A percentile compares a stretch with the other conserved stretches of the same genome.
These are phyloP conservation scores for Aspergillus japonicus DNA, from an alignment of 2,329 filamentous ascomycete species.

Conservation along the genomic window DNA sequence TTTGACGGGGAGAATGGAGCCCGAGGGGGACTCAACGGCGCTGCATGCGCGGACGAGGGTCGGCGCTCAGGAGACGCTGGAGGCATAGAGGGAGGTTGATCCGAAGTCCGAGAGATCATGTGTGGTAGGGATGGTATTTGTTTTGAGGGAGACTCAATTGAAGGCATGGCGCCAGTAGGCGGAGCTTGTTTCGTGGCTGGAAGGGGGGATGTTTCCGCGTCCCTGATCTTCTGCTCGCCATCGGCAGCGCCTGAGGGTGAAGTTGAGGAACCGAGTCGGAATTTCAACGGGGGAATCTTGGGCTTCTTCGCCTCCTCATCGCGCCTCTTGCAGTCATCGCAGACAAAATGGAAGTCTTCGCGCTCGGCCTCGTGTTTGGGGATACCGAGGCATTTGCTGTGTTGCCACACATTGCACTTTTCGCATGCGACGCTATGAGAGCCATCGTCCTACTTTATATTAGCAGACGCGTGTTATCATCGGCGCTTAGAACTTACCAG, in stretches of 20 bases:
- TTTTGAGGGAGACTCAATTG: slow-evolving; percentile 24
- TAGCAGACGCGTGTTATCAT: slow-evolving; percentile 14
- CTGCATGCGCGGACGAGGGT: slow-evolving; percentile 24
- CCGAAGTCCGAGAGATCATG: slow-evolving; percentile 14
- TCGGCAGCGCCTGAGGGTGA: slow-evolving; percentile 24
- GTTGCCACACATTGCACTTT: slow-evolving; percentile 92
- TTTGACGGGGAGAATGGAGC: slow-evolving; percentile 36
- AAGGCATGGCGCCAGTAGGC: slow-evolving; percentile 17
- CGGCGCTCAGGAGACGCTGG: slow-evolving; percentile 33
- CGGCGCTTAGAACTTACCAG: slow-evolving; percentile 44
- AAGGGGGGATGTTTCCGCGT: slow-evolving; percentile 16
- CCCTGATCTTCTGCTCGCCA: slow-evolving; percentile 21
- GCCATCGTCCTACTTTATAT: slow-evolving; percentile 69
- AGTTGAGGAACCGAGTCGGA: slow-evolving; percentile 54
- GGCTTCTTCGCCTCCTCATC: slow-evolving; percentile 61
- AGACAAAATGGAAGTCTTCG: slow-evolving; percentile 85
- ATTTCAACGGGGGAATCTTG: slow-evolving; percentile 62
- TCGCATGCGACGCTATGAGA: slow-evolving; percentile 93
- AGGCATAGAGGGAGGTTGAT: slow-evolving; percentile 17
- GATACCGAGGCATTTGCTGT: slow-evolving; percentile 87
- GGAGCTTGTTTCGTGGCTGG: slow-evolving; percentile 29
- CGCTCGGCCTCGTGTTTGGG: slow-evolving; percentile 74
- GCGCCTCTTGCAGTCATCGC: slow-evolving; percentile 70
- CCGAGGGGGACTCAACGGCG: slow-evolving; percentile 28
- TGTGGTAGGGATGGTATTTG: slow-evolving; percentile 17